Evolutionary conservation across 73 alveolate genomes (phyloP).

Genomic region (Tetrahymena thermophila): DNA sequence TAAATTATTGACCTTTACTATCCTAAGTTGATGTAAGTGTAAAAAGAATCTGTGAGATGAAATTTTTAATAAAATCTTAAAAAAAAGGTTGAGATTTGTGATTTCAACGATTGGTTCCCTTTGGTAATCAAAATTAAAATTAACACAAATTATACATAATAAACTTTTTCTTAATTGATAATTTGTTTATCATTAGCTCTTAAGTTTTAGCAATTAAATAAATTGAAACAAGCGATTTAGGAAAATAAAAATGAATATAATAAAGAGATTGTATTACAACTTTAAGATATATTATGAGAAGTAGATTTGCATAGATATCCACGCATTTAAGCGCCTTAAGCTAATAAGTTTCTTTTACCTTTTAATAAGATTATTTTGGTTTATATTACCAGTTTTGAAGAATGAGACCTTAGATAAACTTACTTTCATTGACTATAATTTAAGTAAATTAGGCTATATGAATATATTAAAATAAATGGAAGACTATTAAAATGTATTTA

Average conservation of each 20-base stretch:
- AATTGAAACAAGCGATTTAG: not conserved
- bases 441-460: not conserved
- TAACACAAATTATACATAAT: too few species aligned
- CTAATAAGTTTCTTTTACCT: not conserved
- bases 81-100: too few species aligned
- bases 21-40: too few species aligned
- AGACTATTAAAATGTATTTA: not conserved
- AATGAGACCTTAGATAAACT: not conserved
- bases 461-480: not conserved
- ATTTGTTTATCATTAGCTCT: too few species aligned
- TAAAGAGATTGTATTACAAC: too few species aligned
- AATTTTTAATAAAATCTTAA: too few species aligned
- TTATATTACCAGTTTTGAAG: not conserved
- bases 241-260: not conserved
- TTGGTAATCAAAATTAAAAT: too few species aligned
- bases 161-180: too few species aligned
- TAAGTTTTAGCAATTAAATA: not conserved
- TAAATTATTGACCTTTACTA: too few species aligned
- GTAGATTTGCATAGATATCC: not conserved
- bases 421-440: not conserved
- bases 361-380: not conserved
- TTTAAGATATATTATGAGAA: not conserved
- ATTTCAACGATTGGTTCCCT: too few species aligned
- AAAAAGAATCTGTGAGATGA: too few species aligned
- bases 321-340: not conserved